These are phyloP conservation scores for Astrothelium subdiscretum DNA, from an alignment of 495 filamentous ascomycete species.

Conservation along the genomic window DNA sequence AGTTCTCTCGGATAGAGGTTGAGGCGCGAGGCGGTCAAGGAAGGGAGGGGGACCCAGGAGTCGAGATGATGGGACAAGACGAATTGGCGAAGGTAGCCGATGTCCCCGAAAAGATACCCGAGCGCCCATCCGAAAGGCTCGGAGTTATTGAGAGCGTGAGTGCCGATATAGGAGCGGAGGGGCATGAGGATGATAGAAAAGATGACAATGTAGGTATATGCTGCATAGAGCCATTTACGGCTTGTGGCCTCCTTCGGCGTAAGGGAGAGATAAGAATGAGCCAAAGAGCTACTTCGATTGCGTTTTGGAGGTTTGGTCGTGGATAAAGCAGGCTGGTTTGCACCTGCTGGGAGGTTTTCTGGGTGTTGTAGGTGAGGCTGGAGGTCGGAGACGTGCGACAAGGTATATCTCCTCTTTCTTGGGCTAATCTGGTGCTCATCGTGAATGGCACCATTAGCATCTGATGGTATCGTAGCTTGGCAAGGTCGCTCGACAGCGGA, in stretches of 20 bases:
- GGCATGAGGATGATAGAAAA: conserved; percentile 53
- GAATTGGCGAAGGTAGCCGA: conserved; percentile 30
- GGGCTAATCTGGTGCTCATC: background rate
- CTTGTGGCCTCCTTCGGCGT: conserved; percentile 63
- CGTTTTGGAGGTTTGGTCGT: background rate
- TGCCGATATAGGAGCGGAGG: conserved; percentile 55
- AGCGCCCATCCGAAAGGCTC: conserved; percentile 91
- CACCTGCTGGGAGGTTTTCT: background rate
- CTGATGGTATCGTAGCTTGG: background rate
- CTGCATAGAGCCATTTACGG: conserved; percentile 75
- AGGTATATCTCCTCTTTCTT: background rate
- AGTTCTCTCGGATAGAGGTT: background rate
- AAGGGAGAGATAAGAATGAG: conserved; percentile 66
- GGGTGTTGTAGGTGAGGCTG: background rate
- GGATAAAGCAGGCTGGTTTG: background rate
- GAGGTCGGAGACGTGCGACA: conserved; percentile 11
- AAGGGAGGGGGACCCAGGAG: conserved; percentile 64
- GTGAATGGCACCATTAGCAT: background rate
- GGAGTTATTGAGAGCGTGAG: conserved; percentile 50
- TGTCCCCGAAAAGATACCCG: conserved; percentile 77
- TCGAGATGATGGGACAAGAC: conserved; percentile 52
- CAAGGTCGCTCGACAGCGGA: conserved; percentile 11
- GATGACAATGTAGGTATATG: conserved; percentile 60
- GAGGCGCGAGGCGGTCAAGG: conserved; percentile 14
- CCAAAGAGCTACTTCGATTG: background rate